Percentiles rank a stretch among this genome's conserved stretches.
phyloP scores from a whole-genome alignment of 176 grass and related monocot genomes.

The Bromus sterilis region DNA sequence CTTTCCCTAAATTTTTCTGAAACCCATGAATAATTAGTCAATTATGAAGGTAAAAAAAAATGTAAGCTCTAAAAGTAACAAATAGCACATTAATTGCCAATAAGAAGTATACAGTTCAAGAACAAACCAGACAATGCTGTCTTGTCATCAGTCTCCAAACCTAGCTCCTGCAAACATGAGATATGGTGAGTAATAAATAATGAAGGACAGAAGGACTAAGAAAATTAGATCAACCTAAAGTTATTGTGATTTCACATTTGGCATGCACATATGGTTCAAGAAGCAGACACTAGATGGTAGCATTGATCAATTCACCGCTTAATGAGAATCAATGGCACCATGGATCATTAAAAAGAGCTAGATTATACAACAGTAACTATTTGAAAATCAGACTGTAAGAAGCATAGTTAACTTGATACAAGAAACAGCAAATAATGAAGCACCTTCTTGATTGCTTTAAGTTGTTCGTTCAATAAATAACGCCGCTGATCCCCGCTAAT shows the following conservation, averaged over 20 bases:
- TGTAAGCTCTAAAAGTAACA: background rate
- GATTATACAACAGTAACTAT: slow-evolving; percentile 1
- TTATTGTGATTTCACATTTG: slow-evolving; percentile 9
- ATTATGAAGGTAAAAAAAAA: background rate
- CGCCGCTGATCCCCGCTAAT: slow-evolving; percentile 97
- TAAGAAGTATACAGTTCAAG: slow-evolving; percentile 28
- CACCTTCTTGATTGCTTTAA: slow-evolving; percentile 99
- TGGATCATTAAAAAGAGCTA: background rate
- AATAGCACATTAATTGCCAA: background rate
- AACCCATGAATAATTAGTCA: slow-evolving; percentile 21
- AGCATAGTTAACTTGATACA: background rate
- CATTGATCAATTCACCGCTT: background rate
- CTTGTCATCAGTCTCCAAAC: slow-evolving; percentile 99
- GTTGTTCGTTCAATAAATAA: slow-evolving; percentile 95
- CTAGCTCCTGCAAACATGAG: slow-evolving; percentile 66
- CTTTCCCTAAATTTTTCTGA: slow-evolving; percentile 94
- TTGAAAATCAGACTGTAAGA: background rate
- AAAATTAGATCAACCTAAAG: background rate
- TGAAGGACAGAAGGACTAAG: background rate
- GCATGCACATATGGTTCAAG: background rate
- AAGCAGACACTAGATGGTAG: background rate
- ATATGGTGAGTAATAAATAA: slow-evolving; percentile 12
- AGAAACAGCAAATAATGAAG: background rate
- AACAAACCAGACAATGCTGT: slow-evolving; percentile 91
- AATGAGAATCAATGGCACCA: background rate